Evolutionary conservation across 805 yeast genomes (phyloP).

Genomic region (Komagataella kurtzmanii): DNA sequence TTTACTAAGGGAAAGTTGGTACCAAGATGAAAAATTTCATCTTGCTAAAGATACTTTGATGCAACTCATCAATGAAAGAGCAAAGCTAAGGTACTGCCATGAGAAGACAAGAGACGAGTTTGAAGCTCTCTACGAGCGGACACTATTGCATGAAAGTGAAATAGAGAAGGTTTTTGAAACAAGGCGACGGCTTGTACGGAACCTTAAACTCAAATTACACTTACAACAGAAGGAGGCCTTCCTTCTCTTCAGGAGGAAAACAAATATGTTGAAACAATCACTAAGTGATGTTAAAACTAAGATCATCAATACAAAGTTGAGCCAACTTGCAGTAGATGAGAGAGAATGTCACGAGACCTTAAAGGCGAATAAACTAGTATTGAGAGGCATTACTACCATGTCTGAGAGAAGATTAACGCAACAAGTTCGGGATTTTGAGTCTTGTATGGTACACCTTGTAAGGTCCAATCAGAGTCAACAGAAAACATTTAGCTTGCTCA

Average conservation of each 20-base stretch:
- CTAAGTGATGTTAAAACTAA: too few species aligned
- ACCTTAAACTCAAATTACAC: neutral
- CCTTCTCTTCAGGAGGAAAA: neutral
- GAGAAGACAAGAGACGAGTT: constrained; percentile 13
- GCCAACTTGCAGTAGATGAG: neutral
- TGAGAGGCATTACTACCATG: neutral
- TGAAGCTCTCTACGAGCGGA: constrained; percentile 15
- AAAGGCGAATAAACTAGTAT: neutral
- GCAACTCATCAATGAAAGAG: constrained; percentile 4
- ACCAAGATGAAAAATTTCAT: neutral
- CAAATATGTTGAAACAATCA: neutral
- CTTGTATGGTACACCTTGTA: neutral
- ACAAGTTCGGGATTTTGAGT: neutral
- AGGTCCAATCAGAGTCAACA: neutral
- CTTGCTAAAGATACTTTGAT: neutral
- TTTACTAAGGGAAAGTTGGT: neutral
- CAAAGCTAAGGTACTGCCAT: constrained; percentile 9
- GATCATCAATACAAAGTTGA: neutral
- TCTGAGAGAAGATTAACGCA: neutral
- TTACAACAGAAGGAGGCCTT: neutral
- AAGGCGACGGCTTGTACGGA: neutral
- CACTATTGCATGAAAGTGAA: neutral
- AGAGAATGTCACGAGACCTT: neutral
- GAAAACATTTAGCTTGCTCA: neutral
- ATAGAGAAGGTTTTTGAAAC: neutral